Base-by-base conservation (phyloP, 2,329 filamentous ascomycete species). In the Fusarium tupiense region DNA sequence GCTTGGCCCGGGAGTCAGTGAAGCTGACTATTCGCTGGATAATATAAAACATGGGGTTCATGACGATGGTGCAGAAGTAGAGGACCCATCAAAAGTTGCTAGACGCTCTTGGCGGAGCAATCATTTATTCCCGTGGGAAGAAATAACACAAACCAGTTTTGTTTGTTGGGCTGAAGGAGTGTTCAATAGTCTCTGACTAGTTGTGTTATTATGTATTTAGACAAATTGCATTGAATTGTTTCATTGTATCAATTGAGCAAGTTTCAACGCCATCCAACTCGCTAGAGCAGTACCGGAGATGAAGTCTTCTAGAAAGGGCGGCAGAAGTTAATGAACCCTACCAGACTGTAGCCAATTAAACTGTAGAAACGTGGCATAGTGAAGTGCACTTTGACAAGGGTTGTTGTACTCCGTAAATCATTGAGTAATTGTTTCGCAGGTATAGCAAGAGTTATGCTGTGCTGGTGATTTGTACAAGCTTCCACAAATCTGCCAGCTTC, bases 1-100 rank as follows among this genome's bases (percentile, higher is more conserved):
- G 79, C 80, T 38, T 83, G 82, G 82, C 82, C 82, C 22, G 78
- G 76, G n/a, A 80, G 79, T 33, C 58, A 60, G 57, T 66, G 69
- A 74, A 38, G 64, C 53, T 47, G 54, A 62, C 63, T 46, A 58
- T 43, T 47, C 57, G 57, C 31, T 31, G 33, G 46, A 22, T 58
- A 52, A 37, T 60, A 38, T n/a, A 24, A 33, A 58, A 65, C 61
- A 61, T 63, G 31, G 44, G 35, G 35, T 43, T 54, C 40, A 50
- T 58, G 35, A n/a, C 22, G 40, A 46, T 47, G 43, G 41, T 66
- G 33, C 41, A 59, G 14, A 44, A 58, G 41, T 29, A 29, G 24
- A n/a, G 24, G 43, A 38, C 50, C 71, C 64, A 68, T 74, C 58
- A 57, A 49, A 60, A 54, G 37, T 49, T 38, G 46, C 58, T 59